A percentile compares a stretch with the other conserved stretches of the same genome.
phyloP scores from a whole-genome alignment of 108 stramenopile species.

The Skeletonema grethae region DNA sequence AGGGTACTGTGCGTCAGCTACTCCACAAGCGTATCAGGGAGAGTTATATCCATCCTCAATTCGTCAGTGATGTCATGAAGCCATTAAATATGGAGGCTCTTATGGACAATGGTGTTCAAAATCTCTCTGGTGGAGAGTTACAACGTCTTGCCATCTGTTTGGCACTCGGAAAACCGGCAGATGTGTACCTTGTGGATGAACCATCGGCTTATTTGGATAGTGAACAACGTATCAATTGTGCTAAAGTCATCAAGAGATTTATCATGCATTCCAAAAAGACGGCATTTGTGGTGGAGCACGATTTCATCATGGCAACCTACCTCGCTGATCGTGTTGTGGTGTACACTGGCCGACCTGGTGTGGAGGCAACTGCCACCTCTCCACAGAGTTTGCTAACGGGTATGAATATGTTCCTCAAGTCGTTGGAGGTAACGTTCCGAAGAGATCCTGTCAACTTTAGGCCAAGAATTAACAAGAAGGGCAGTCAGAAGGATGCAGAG shows the following conservation, averaged over 20 bases:
- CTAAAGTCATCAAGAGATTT: slow-evolving; percentile 99
- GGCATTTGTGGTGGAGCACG: slow-evolving; percentile 98
- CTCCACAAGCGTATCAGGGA: slow-evolving; percentile 97
- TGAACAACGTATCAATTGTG: slow-evolving; percentile 97
- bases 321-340: slow-evolving; percentile 98
- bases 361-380: slow-evolving; percentile 94
- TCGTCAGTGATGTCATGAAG: slow-evolving; percentile 97
- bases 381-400: slow-evolving; percentile 95
- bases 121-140: slow-evolving; percentile 97
- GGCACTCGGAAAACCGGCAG: slow-evolving; percentile 94
- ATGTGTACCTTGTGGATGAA: slow-evolving; percentile 99
- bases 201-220: slow-evolving; percentile 98
- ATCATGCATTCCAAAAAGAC: slow-evolving; percentile 99
- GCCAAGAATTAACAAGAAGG: slow-evolving; percentile 96
- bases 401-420: slow-evolving; percentile 98
- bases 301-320: slow-evolving; percentile 99
- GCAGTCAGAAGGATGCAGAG: slow-evolving; percentile 94
- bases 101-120: slow-evolving; percentile 98
- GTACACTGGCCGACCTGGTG: slow-evolving; percentile 93
- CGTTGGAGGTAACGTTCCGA: slow-evolving; percentile 97
- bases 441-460: slow-evolving; percentile 97
- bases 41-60: slow-evolving; percentile 96
- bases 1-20: slow-evolving; percentile 95
- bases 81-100: slow-evolving; percentile 92
- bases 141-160: slow-evolving; percentile 97